phyloP scores from a whole-genome alignment of 140 eudicot species.

The Flaveria floridana region DNA sequence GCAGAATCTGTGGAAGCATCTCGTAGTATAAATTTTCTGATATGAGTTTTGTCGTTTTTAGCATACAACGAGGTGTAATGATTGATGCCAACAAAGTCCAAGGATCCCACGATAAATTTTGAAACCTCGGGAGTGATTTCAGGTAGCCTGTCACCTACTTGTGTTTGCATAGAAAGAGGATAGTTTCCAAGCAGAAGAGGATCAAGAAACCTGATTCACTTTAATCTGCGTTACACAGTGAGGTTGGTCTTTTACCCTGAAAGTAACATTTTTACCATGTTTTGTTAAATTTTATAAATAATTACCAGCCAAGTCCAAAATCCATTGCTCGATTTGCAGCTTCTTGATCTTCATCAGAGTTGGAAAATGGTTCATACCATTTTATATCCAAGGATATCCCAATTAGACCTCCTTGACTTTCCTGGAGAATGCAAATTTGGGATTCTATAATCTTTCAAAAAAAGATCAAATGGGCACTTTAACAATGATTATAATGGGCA shows the following conservation, averaged over 20 bases:
- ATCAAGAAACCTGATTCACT: slow-evolving; percentile 95
- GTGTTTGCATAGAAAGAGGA: slow-evolving; percentile 81
- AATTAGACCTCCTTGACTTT: slow-evolving; percentile 64
- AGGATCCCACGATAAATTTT: slow-evolving; percentile 47
- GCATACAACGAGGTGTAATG: slow-evolving; percentile 91
- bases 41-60: slow-evolving; percentile 58
- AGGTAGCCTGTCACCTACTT: slow-evolving; percentile 73
- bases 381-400: slow-evolving; percentile 79
- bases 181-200: slow-evolving; percentile 83
- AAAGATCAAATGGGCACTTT: background rate
- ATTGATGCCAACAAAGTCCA: slow-evolving; percentile 84
- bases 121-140: slow-evolving; percentile 55
- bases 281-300: background rate
- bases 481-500: background rate
- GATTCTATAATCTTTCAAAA: background rate
- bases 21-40: slow-evolving; percentile 57
- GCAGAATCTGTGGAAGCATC: slow-evolving; percentile 80
- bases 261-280: slow-evolving; percentile 12
- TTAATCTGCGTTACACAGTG: slow-evolving; percentile 36
- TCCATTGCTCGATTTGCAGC: slow-evolving; percentile 92
- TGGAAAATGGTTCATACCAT: slow-evolving; percentile 86
- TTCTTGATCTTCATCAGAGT: slow-evolving; percentile 61
- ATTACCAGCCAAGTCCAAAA: slow-evolving; percentile 93
- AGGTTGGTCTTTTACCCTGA: slow-evolving; percentile 23
- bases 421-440: slow-evolving; percentile 33